Evolutionary conservation across 495 filamentous ascomycete genomes (phyloP).

Genomic region (Talaromyces liani): DNA sequence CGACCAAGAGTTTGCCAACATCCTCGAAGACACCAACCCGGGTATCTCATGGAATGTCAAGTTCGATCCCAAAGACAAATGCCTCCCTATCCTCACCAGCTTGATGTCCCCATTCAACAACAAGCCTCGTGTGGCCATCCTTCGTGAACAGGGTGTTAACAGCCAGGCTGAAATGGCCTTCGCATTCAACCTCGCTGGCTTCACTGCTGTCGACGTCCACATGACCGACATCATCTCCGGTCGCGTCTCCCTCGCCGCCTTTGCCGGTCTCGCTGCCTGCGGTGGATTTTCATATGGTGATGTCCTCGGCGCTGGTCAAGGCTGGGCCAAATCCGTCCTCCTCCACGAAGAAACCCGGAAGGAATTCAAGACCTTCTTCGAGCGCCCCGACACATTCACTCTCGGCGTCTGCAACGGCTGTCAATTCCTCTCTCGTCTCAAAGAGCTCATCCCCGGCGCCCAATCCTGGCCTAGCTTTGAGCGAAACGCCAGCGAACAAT

Average conservation of each 20-base stretch:
- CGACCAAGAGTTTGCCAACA: constrained; percentile 72
- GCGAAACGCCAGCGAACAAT: constrained; percentile 80
- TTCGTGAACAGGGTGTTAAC: constrained; percentile 93
- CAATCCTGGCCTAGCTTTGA: constrained; percentile 83
- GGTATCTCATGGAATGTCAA: constrained; percentile 81
- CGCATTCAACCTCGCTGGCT: constrained; percentile 86
- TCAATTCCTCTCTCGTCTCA: constrained; percentile 83
- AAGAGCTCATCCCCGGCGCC: constrained; percentile 79
- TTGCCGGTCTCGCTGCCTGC: constrained; percentile 84
- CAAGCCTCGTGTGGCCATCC: constrained; percentile 82
- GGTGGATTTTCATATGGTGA: constrained; percentile 98
- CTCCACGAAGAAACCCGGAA: constrained; percentile 67
- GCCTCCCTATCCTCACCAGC: constrained; percentile 59
- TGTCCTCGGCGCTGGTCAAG: constrained; percentile 86
- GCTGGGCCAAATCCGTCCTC: constrained; percentile 94
- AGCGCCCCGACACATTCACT: constrained; percentile 81
- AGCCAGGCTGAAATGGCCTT: constrained; percentile 96
- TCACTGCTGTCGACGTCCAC: constrained; percentile 87
- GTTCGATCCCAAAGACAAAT: constrained; percentile 72
- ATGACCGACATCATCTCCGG: constrained; percentile 89
- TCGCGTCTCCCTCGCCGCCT: constrained; percentile 66
- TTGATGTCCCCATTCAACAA: constrained; percentile 61
- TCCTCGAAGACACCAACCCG: constrained; percentile 69
- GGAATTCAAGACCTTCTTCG: constrained; percentile 82
- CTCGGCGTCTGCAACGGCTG: constrained; percentile 97